phyloP scores from a whole-genome alignment of 192 early-diverging fungal genomes.

The Coemansia sp. region DNA sequence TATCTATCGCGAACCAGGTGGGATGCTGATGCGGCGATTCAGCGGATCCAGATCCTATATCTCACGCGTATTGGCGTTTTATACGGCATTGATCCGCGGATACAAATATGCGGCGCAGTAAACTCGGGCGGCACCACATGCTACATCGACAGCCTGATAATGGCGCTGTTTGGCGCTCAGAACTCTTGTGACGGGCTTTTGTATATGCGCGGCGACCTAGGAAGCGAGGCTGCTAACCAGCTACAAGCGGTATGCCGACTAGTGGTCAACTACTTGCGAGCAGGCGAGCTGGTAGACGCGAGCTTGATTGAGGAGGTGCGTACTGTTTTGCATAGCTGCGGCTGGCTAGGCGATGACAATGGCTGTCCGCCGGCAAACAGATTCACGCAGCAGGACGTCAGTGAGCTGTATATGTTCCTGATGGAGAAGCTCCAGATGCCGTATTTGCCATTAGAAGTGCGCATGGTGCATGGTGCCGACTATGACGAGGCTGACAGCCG shows the following conservation, averaged over 20 bases:
- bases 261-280: slow-evolving; percentile 62
- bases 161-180: slow-evolving; percentile 68
- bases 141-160: slow-evolving; percentile 68
- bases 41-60: slow-evolving; percentile 26
- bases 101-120: slow-evolving; percentile 54
- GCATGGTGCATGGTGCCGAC: slow-evolving; percentile 69
- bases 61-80: slow-evolving; percentile 37
- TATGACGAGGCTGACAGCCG: slow-evolving; percentile 65
- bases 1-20: slow-evolving; percentile 22
- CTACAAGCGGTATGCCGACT: slow-evolving; percentile 59
- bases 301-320: slow-evolving; percentile 59
- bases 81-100: slow-evolving; percentile 15
- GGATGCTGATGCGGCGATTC: slow-evolving; percentile 23
- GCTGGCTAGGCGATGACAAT: slow-evolving; percentile 45
- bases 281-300: slow-evolving; percentile 60
- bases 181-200: slow-evolving; percentile 63
- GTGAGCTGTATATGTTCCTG: slow-evolving; percentile 71
- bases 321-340: slow-evolving; percentile 52
- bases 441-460: slow-evolving; percentile 65
- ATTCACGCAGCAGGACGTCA: slow-evolving; percentile 64
- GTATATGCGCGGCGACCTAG: slow-evolving; percentile 53
- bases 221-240: slow-evolving; percentile 40
- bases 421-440: slow-evolving; percentile 66
- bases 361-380: slow-evolving; percentile 2
- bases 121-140: slow-evolving; percentile 67